A percentile compares a stretch with the other conserved stretches of the same genome.
Evolutionary conservation across 2,329 filamentous ascomycete species (phyloP).

Genomic region (Stagonosporopsis cucurbitacearum): DNA sequence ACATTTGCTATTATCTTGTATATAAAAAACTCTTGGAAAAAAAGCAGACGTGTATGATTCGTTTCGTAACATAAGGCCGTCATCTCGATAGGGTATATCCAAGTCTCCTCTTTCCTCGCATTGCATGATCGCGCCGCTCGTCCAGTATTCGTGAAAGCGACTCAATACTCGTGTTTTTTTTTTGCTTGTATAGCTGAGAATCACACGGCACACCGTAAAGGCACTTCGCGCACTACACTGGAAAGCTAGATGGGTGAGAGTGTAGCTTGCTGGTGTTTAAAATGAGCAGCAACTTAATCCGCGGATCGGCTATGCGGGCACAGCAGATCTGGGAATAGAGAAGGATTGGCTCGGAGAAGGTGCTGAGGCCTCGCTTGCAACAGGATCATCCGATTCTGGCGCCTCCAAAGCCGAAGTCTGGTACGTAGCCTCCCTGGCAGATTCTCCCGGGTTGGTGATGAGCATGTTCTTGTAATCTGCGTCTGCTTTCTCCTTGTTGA

Average conservation of each 20-base stretch:
- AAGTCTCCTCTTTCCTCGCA: no score
- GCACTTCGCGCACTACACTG: no score
- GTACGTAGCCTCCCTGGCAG: background rate
- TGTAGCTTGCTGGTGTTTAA: background rate
- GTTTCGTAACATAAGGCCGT: no score
- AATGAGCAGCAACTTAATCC: background rate
- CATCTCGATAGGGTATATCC: no score
- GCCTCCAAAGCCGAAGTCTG: background rate
- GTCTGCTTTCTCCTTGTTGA: background rate
- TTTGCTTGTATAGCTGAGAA: no score
- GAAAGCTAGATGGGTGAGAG: background rate
- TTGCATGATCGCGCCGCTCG: no score
- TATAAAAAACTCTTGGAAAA: no score
- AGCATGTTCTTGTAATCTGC: slow-evolving; percentile 1
- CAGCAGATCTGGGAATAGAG: background rate
- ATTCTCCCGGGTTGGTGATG: background rate
- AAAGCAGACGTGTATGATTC: no score
- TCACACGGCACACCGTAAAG: no score
- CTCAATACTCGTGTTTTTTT: no score
- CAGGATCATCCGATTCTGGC: background rate
- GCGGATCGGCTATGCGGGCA: background rate
- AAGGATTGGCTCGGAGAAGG: background rate
- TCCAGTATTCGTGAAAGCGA: no score
- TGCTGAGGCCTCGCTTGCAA: background rate
- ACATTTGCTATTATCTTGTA: no score